Evolutionary conservation across 2,329 filamentous ascomycete genomes (phyloP), one percentile per base, ranked within the genome.

Genomic region (Aspergillus sp.): DNA sequence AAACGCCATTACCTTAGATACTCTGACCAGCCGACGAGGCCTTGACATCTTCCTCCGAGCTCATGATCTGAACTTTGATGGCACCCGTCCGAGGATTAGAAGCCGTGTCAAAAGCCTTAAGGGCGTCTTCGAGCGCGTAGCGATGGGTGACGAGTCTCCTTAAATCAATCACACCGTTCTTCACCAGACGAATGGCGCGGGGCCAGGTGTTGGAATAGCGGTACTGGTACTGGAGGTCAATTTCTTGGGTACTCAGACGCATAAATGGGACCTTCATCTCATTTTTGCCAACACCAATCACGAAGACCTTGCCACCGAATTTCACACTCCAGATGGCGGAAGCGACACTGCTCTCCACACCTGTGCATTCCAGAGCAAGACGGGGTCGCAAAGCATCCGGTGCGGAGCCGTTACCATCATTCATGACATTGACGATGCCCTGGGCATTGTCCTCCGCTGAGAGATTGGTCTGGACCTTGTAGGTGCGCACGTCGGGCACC

Each of bases 121-220:
- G 70, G 0, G 90, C 90, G 65, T 97, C 85, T 72, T 95, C 90
- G 33, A 97, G 73, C 55, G 79, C 75, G 72, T 86, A 96, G 15
- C 88, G 80, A 74, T 97, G 91, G 37, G 91, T 96, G 32, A 96
- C 89, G 52, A 97, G 73, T 70, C 81, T 86, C 60, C 79, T 80
- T 64, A 96, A 73, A 65, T 94, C 83, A 60, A 97, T 80, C 3
- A 96, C 81, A 2, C 88, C 88, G 64, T 84, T 89, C 75, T 89
- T 82, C 33, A 97, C 79, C 55, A 97, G 75, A 43, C 90, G 81
- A 58, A 97, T 96, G 39, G 93, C 91, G 53, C 88, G 82, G 30
- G 91, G 93, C 91, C 91, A 97, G 19, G 89, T 95, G 75, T 97
- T 96, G 74, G 80, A 81, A 76, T 97, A 97, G 52, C 93, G 82